Evolutionary conservation across 2,329 filamentous ascomycete genomes (phyloP).

Genomic region (Cryphonectria carpinicola): DNA sequence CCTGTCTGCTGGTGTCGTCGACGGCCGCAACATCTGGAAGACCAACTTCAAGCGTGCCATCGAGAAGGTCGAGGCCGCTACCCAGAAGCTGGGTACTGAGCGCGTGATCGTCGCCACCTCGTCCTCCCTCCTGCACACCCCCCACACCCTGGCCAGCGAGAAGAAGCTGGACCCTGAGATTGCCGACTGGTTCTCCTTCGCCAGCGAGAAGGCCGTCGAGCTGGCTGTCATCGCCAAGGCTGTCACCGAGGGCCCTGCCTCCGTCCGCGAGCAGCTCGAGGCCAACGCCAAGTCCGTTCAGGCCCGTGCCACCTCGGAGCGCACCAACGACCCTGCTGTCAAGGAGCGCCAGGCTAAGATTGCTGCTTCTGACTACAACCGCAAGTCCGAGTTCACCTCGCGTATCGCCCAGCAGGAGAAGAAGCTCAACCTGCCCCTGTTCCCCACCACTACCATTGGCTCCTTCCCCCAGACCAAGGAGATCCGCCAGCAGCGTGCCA

Average conservation of each 20-base stretch:
- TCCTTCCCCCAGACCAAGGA: conserved; percentile 99
- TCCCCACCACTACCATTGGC: conserved; percentile 99
- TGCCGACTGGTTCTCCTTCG: conserved; percentile 98
- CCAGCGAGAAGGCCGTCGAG: conserved; percentile 90
- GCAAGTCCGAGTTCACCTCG: conserved; percentile 83
- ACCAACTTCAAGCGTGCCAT: conserved; percentile 97
- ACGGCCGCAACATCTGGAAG: conserved; percentile 99
- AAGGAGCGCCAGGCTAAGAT: conserved; percentile 95
- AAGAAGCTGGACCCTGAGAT: conserved; percentile 97
- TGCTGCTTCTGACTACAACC: conserved; percentile 83
- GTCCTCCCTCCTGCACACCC: conserved; percentile 96
- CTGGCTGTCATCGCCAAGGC: conserved; percentile 95
- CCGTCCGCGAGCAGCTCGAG: conserved; percentile 87
- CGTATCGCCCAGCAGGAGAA: conserved; percentile 89
- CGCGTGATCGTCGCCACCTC: conserved; percentile 96
- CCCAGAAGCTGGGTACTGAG: conserved; percentile 96
- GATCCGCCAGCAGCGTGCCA: conserved; percentile 95
- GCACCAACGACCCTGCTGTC: conserved; percentile 96
- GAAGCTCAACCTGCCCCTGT: conserved; percentile 90
- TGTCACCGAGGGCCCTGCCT: conserved; percentile 86
- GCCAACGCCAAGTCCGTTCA: conserved; percentile 95
- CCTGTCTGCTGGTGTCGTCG: conserved; percentile 94
- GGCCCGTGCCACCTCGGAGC: conserved; percentile 86
- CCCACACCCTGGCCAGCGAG: conserved; percentile 96
- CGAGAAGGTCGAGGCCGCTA: conserved; percentile 82